Conservation (phyloP, 495 filamentous ascomycete species). For the Neurospora sp. region DNA sequence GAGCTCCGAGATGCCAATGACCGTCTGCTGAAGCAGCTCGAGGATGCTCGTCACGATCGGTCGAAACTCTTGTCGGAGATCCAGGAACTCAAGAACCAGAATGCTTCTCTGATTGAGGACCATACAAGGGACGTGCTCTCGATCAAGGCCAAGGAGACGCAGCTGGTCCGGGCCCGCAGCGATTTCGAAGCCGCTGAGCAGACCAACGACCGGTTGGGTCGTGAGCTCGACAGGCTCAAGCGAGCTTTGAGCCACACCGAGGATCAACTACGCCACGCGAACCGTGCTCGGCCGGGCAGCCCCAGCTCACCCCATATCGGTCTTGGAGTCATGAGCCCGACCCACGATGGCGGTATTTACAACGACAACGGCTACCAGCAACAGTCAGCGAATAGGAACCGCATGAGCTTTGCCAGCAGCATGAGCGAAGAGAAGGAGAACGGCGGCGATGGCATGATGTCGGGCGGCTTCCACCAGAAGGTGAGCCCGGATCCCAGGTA, state of each 20-base stretch:
- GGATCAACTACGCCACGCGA: slow-evolving; percentile 11
- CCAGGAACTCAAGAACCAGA: slow-evolving; percentile 84
- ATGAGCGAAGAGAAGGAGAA: slow-evolving; percentile 81
- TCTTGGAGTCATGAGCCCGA: slow-evolving; percentile 31
- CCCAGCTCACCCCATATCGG: slow-evolving; percentile 25
- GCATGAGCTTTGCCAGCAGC: slow-evolving; percentile 63
- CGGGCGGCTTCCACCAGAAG: slow-evolving; percentile 36
- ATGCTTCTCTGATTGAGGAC: slow-evolving; percentile 93
- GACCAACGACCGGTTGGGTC: slow-evolving; percentile 66
- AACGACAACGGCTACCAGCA: slow-evolving; percentile 38
- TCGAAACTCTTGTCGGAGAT: slow-evolving; percentile 66
- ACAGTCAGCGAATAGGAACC: slow-evolving; percentile 21
- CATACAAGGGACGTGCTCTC: slow-evolving; percentile 90
- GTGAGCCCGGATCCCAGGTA: slow-evolving; percentile 42
- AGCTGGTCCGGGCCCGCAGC: slow-evolving; percentile 80
- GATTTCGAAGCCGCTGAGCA: slow-evolving; percentile 85
- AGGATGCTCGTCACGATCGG: slow-evolving; percentile 69
- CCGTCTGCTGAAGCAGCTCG: slow-evolving; percentile 54
- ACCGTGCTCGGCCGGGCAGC: slow-evolving; percentile 33
- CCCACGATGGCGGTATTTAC: slow-evolving; percentile 43
- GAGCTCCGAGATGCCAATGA: slow-evolving; percentile 80
- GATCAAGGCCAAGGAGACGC: slow-evolving; percentile 97
- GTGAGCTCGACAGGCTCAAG: slow-evolving; percentile 89
- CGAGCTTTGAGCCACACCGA: slow-evolving; percentile 53
- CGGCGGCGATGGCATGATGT: slow-evolving; percentile 27